Evolutionary conservation across 768 basidiomycete genomes (phyloP).

Genomic region (Lactarius evosmus): DNA sequence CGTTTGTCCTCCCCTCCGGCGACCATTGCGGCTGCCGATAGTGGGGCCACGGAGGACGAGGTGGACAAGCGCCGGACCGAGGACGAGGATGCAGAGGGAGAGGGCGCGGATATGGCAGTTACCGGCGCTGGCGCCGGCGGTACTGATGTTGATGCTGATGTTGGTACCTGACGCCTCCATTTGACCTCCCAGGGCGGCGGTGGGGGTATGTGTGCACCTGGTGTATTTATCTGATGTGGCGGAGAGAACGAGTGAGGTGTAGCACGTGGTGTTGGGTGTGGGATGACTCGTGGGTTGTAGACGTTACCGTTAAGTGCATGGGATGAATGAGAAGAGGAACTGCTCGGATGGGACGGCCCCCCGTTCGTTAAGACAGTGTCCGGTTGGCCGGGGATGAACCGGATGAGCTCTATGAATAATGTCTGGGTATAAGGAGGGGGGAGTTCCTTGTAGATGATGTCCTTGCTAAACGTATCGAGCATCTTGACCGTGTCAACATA

Average conservation of each 20-base stretch:
- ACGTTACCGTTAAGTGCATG: slow-evolving; percentile 19
- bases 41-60: slow-evolving; percentile 5
- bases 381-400: slow-evolving; percentile 54
- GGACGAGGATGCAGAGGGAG: slow-evolving; percentile 30
- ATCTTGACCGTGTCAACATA: slow-evolving; percentile 74
- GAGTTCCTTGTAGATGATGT: slow-evolving; percentile 66
- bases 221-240: slow-evolving; percentile 11
- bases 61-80: slow-evolving; percentile 21
- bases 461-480: slow-evolving; percentile 70
- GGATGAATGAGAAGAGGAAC: slow-evolving; percentile 29
- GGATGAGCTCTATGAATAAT: slow-evolving; percentile 70
- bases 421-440: slow-evolving; percentile 61
- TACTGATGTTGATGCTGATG: not conserved
- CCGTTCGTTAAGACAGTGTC: slow-evolving; percentile 38
- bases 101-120: slow-evolving; percentile 33
- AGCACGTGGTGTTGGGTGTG: slow-evolving; percentile 38
- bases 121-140: slow-evolving; percentile 2
- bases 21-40: not conserved
- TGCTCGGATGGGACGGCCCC: slow-evolving; percentile 24
- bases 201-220: slow-evolving; percentile 34
- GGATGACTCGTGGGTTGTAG: slow-evolving; percentile 17
- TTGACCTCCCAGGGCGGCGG: slow-evolving; percentile 39
- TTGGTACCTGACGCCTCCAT: slow-evolving; percentile 32
- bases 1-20: slow-evolving; percentile 9
- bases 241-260: slow-evolving; percentile 22